A percentile compares a stretch with the other conserved stretches of the same genome.
Evolutionary conservation across 495 filamentous ascomycete species (phyloP).

Genomic region (Daldinia decipiens): DNA sequence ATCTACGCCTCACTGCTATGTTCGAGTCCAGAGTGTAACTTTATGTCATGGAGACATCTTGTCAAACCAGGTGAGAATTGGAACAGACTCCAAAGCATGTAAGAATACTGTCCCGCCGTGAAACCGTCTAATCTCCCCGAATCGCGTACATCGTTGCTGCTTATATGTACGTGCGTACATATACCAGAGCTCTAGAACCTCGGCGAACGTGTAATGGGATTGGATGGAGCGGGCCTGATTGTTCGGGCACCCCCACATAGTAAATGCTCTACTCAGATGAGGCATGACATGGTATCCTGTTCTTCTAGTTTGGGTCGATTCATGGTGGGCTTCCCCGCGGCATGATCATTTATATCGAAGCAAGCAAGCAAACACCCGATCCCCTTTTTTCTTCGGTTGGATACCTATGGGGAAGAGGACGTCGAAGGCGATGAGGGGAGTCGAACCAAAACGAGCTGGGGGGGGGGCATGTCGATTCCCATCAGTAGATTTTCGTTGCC

Average conservation of each 20-base stretch:
- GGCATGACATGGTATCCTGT: conserved; percentile 18
- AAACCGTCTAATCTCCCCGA: conserved; percentile 35
- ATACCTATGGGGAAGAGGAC: conserved; percentile 13
- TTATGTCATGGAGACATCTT: conserved; percentile 24
- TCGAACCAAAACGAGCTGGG: background rate
- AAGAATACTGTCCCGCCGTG: conserved; percentile 26
- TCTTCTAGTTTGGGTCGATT: conserved; percentile 9
- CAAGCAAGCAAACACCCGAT: conserved; percentile 3
- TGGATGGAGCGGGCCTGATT: conserved; percentile 14
- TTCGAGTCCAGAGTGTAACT: conserved; percentile 21
- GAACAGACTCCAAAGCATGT: conserved; percentile 6
- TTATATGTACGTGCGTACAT: conserved; percentile 3
- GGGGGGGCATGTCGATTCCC: conserved; percentile 28
- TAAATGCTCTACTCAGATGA: conserved; percentile 8
- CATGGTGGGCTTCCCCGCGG: conserved; percentile 16
- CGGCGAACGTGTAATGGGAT: conserved; percentile 17
- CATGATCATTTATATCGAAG: conserved; percentile 17
- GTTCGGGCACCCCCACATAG: conserved; percentile 28
- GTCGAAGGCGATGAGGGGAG: conserved; percentile 4
- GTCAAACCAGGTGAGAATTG: conserved; percentile 30
- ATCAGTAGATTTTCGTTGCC: conserved; percentile 36
- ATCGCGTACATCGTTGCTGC: conserved; percentile 1
- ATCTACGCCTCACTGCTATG: conserved; percentile 33
- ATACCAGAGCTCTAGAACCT: conserved; percentile 30
- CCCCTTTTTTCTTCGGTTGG: conserved; percentile 6